Evolutionary conservation across 2,329 filamentous ascomycete genomes (phyloP).

Genomic region (Acrocalymma vagum): DNA sequence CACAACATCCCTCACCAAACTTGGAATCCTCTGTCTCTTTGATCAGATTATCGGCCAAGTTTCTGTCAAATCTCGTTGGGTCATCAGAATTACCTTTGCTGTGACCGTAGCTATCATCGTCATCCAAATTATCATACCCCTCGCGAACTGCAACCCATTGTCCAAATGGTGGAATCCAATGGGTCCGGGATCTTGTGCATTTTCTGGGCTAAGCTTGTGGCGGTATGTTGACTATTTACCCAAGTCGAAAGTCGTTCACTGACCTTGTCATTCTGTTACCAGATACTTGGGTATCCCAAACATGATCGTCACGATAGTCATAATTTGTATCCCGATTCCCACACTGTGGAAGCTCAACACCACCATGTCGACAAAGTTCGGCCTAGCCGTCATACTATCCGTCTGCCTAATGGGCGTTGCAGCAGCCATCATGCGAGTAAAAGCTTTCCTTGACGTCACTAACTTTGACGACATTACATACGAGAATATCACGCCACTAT

Average conservation of each 20-base stretch:
- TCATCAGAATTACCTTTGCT: slow-evolving; percentile 21
- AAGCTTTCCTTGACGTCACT: slow-evolving; percentile 19
- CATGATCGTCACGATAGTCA: slow-evolving; percentile 23
- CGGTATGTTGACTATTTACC: no score
- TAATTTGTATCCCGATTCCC: slow-evolving; percentile 25
- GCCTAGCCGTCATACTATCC: slow-evolving; percentile 17
- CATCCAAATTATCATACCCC: slow-evolving; percentile 28
- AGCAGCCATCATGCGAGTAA: slow-evolving; percentile 27
- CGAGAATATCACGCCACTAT: slow-evolving; percentile 22
- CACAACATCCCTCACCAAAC: slow-evolving; percentile 31
- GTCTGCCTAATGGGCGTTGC: slow-evolving; percentile 22
- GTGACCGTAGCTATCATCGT: slow-evolving; percentile 21
- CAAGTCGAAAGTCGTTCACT: no score
- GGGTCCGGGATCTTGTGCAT: slow-evolving; percentile 14
- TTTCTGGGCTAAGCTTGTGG: slow-evolving; percentile 21
- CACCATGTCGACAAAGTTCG: slow-evolving; percentile 15
- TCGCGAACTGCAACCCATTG: slow-evolving; percentile 33
- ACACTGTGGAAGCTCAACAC: slow-evolving; percentile 22
- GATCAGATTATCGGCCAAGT: slow-evolving; percentile 20
- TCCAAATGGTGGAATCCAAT: slow-evolving; percentile 18
- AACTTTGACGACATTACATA: slow-evolving; percentile 27
- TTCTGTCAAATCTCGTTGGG: slow-evolving; percentile 10
- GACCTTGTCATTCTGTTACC: no score
- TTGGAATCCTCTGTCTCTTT: slow-evolving; percentile 24
- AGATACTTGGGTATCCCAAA: slow-evolving; percentile 29